These are phyloP conservation scores for Melanogaster broomeanus DNA, from an alignment of 768 basidiomycete species.

Conservation along the genomic window DNA sequence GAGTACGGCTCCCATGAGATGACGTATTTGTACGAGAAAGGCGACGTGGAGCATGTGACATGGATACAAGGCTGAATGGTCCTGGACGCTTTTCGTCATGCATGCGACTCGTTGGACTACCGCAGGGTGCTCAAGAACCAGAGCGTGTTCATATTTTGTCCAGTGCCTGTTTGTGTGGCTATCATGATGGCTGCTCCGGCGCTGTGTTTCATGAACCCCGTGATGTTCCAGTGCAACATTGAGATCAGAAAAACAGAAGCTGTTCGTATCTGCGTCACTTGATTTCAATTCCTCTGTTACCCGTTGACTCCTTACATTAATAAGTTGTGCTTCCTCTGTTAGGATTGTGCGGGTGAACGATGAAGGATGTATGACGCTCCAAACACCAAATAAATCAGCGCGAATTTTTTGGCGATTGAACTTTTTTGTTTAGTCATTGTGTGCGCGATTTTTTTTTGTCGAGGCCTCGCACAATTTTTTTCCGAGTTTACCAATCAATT, in stretches of 20 bases:
- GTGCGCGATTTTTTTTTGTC: no score
- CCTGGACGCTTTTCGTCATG: conserved; percentile 85
- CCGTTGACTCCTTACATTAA: no score
- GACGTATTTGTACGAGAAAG: conserved; percentile 62
- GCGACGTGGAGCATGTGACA: conserved; percentile 62
- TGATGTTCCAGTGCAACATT: conserved; percentile 83
- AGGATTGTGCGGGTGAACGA: no score
- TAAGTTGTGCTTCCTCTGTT: no score
- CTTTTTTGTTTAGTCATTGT: no score
- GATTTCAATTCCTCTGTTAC: background rate
- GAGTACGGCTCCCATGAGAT: conserved; percentile 71
- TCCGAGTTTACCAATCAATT: no score
- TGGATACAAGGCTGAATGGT: conserved; percentile 90
- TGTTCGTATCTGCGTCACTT: conserved; percentile 56
- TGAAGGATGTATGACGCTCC: no score
- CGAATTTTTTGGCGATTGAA: no score
- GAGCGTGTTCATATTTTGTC: conserved; percentile 95
- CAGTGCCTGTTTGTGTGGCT: conserved; percentile 94
- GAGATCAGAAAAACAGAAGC: conserved; percentile 95
- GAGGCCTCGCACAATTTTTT: no score
- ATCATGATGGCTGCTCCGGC: conserved; percentile 93
- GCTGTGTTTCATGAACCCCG: conserved; percentile 90
- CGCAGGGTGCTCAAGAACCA: conserved; percentile 85
- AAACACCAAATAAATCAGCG: no score
- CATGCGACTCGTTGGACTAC: conserved; percentile 88